phyloP scores from a whole-genome alignment of 345 rosid species.

The Populus pruinosa region DNA sequence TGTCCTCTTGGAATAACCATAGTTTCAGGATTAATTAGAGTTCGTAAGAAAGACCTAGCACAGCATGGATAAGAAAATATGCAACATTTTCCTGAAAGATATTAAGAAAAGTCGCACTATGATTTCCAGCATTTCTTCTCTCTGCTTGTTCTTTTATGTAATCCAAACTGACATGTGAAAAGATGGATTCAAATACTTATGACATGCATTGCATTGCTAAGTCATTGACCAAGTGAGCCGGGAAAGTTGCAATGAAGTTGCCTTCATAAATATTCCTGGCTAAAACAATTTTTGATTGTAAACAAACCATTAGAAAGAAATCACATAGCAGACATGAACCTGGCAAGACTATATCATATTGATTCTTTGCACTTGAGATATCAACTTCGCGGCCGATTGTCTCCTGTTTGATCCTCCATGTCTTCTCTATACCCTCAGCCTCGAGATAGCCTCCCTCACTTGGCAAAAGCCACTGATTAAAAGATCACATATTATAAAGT shows the following conservation, averaged over 20 bases:
- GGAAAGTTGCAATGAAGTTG: neutral
- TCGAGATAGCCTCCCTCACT: slow-evolving; percentile 79
- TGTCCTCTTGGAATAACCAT: neutral
- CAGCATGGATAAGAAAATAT: neutral
- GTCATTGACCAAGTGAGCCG: neutral
- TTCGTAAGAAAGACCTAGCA: neutral
- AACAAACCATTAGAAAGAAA: neutral
- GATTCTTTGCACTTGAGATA: slow-evolving; percentile 59
- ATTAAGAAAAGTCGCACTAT: neutral
- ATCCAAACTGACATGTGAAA: neutral
- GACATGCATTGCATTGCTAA: neutral
- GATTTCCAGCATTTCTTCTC: neutral
- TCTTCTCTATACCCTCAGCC: slow-evolving; percentile 82
- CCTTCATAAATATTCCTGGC: neutral
- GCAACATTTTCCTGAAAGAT: neutral
- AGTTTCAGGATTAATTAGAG: neutral
- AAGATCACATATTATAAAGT: slow-evolving; percentile 7
- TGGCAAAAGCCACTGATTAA: slow-evolving; percentile 78
- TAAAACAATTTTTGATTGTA: neutral
- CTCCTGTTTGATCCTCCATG: slow-evolving; percentile 73
- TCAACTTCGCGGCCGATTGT: slow-evolving; percentile 57
- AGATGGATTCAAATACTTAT: neutral
- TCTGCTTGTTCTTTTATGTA: neutral
- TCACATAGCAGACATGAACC: slow-evolving; percentile 36
- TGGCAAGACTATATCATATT: slow-evolving; percentile 79